phyloP scores from a whole-genome alignment of 1,284 basidiomycete species.

The Sanghuangporus sanghuang region DNA sequence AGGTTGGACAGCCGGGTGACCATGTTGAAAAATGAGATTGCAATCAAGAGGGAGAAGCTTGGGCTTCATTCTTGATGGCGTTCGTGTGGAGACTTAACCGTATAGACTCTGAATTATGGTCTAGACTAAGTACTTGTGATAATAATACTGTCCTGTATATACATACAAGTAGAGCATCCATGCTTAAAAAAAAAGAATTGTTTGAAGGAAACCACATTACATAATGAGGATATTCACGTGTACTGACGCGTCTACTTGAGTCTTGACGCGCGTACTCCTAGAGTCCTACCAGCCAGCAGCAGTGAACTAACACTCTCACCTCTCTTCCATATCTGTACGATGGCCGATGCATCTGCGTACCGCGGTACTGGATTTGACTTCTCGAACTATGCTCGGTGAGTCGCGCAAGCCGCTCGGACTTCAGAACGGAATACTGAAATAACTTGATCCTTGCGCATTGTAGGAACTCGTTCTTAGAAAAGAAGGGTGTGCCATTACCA shows the following conservation, averaged over 20 bases:
- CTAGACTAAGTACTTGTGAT: not conserved
- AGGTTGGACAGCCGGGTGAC: constrained; percentile 62
- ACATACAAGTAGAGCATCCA: not conserved
- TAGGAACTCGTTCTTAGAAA: constrained; percentile 77
- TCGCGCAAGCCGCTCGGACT: not conserved
- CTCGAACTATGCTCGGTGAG: constrained; percentile 18
- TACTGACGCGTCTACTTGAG: constrained; percentile 5
- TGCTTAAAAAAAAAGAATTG: not conserved
- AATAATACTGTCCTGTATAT: not conserved
- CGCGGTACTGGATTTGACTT: constrained; percentile 15
- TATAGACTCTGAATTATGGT: not conserved
- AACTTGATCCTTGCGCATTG: constrained; percentile 14
- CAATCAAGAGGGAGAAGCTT: constrained; percentile 46
- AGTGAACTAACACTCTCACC: not conserved
- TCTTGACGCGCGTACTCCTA: constrained; percentile 9
- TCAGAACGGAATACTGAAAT: not conserved
- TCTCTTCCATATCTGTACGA: not conserved
- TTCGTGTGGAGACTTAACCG: not conserved
- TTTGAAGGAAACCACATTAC: not conserved
- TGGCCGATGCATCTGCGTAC: constrained; percentile 12
- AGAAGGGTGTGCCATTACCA: constrained; percentile 64
- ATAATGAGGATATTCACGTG: not conserved
- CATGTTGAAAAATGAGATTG: constrained; percentile 68
- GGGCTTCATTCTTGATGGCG: constrained; percentile 18
- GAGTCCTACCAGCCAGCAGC: not conserved